phyloP scores from a whole-genome alignment of 192 early-diverging fungal species.

The Linnemannia exigua region DNA sequence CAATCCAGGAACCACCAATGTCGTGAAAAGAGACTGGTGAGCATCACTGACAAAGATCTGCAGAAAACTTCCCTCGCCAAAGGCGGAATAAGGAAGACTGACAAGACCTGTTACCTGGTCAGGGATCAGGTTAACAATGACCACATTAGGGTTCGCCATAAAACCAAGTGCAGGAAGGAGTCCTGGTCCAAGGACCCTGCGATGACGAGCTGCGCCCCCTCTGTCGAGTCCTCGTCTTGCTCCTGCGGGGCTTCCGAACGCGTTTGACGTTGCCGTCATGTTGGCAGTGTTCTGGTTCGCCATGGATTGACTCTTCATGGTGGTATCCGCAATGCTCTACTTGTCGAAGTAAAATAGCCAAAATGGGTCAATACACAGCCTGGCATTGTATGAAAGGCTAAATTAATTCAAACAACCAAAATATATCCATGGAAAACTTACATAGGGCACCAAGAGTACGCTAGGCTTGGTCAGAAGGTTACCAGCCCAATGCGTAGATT shows the following conservation, averaged over 20 bases:
- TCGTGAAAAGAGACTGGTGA: constrained; percentile 16
- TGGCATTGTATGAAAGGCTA: no score
- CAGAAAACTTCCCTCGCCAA: constrained; percentile 25
- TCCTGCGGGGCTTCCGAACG: not conserved
- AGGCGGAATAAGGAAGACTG: constrained; percentile 7
- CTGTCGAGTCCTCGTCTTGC: constrained; percentile 1
- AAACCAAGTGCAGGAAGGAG: constrained; percentile 16
- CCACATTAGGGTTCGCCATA: constrained; percentile 26
- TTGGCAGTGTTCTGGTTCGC: not conserved
- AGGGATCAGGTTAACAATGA: constrained; percentile 27
- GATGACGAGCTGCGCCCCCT: constrained; percentile 37
- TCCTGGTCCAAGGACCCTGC: constrained; percentile 15
- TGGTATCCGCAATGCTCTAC: constrained; percentile 39
- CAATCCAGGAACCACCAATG: not conserved
- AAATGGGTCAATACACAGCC: not conserved
- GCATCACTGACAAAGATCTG: constrained; percentile 43
- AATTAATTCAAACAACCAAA: no score
- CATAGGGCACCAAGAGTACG: constrained; percentile 58
- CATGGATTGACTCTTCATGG: constrained; percentile 22
- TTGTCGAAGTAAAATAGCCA: not conserved
- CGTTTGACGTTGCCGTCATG: not conserved
- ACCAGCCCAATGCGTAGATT: constrained; percentile 57
- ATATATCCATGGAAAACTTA: constrained; percentile 29
- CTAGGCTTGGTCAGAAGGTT: constrained; percentile 60
- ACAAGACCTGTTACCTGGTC: constrained; percentile 18